Conservation (phyloP, 176 grass and related monocot genomes). For the Zizania latifolia region DNA sequence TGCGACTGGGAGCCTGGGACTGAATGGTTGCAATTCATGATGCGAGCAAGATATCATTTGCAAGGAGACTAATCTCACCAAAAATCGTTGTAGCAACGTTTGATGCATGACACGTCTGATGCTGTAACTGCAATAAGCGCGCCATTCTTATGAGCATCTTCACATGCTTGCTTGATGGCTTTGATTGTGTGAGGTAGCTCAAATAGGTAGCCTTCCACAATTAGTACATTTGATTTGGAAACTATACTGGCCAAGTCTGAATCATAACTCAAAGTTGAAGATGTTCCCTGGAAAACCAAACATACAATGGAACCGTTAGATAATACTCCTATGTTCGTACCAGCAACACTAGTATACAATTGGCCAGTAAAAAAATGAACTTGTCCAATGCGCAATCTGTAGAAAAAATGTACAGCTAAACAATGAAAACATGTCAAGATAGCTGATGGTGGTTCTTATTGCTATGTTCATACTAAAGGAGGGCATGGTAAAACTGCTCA, state of each 20-base stretch:
- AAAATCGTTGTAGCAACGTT: slow-evolving; percentile 74
- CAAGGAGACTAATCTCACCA: slow-evolving; percentile 45
- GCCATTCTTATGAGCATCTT: slow-evolving; percentile 81
- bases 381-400: background rate
- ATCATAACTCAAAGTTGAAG: slow-evolving; percentile 75
- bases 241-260: slow-evolving; percentile 60
- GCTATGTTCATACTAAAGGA: slow-evolving; percentile 3
- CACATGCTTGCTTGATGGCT: slow-evolving; percentile 77
- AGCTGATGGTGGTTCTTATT: background rate
- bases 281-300: slow-evolving; percentile 64
- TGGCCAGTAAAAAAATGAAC: too few species aligned
- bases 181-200: slow-evolving; percentile 81
- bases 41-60: background rate
- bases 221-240: slow-evolving; percentile 75
- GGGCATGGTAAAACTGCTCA: background rate
- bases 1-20: background rate
- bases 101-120: slow-evolving; percentile 90
- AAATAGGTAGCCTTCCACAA: slow-evolving; percentile 90
- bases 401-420: background rate
- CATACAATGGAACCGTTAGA: background rate
- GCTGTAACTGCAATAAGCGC: slow-evolving; percentile 79
- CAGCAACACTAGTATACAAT: background rate
- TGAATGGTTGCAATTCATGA: background rate
- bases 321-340: background rate
- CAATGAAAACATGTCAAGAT: background rate